phyloP scores from a whole-genome alignment of 139 green algal genomes.

The Coccomyxa sp. region DNA sequence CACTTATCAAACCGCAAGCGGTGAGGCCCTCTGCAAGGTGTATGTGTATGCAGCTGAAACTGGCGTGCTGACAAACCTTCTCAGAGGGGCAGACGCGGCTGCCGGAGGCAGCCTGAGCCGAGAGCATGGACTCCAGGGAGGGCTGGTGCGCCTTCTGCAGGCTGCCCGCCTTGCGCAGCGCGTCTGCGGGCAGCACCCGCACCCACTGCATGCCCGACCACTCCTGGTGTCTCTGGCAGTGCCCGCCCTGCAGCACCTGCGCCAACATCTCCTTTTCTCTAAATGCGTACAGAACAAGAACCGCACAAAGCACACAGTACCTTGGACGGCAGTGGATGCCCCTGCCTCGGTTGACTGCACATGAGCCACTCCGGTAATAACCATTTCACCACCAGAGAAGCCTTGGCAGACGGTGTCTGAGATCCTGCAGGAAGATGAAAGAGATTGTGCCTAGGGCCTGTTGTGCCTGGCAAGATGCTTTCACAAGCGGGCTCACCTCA shows the following conservation, averaged over 20 bases:
- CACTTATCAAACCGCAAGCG: too few relatives aligned
- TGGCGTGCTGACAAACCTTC: background rate
- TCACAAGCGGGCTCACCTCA: background rate
- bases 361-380: too few relatives aligned
- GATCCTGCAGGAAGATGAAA: too few relatives aligned
- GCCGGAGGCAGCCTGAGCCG: background rate
- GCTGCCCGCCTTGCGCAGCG: background rate
- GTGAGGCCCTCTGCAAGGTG: too few relatives aligned
- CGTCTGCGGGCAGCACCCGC: background rate
- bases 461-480: too few relatives aligned
- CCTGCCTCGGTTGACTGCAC: too few relatives aligned
- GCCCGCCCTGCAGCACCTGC: background rate
- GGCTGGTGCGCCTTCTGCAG: background rate
- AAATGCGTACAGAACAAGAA: too few relatives aligned
- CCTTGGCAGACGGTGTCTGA: too few relatives aligned
- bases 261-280: too few relatives aligned
- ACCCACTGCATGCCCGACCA: background rate
- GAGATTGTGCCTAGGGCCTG: too few relatives aligned
- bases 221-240: background rate
- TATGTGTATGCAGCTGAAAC: too few relatives aligned
- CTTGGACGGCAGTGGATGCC: background rate
- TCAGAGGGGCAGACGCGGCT: background rate
- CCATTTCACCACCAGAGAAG: too few relatives aligned
- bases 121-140: background rate
- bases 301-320: background rate